These are phyloP conservation scores for Fusarium pseudoanthophilum DNA, from an alignment of 2,329 filamentous ascomycete genomes.

Conservation along the genomic window DNA sequence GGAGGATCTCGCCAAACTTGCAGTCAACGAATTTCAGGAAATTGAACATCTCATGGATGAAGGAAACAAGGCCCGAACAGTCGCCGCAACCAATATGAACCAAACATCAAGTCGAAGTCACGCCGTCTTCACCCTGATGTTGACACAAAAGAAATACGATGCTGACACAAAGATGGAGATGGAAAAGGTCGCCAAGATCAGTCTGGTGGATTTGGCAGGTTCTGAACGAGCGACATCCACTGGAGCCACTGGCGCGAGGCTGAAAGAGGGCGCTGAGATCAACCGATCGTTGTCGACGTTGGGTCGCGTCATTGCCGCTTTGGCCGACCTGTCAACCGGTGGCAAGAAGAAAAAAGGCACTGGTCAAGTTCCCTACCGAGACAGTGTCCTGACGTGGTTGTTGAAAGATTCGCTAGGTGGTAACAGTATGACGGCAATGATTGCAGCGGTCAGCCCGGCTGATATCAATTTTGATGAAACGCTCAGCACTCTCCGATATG, in stretches of 20 bases:
- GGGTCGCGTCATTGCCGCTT: slow-evolving; percentile 94
- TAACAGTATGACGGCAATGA: slow-evolving; percentile 99
- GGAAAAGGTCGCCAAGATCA: slow-evolving; percentile 98
- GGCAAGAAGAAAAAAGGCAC: slow-evolving; percentile 80
- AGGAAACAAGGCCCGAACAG: slow-evolving; percentile 97
- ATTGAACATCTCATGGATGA: slow-evolving; percentile 99
- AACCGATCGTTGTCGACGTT: slow-evolving; percentile 96
- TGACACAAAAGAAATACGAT: slow-evolving; percentile 94
- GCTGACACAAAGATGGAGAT: slow-evolving; percentile 94
- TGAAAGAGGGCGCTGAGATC: slow-evolving; percentile 99
- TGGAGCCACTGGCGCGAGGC: slow-evolving; percentile 90
- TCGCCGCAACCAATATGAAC: slow-evolving; percentile 99
- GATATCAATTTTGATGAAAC: slow-evolving; percentile 99
- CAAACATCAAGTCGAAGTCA: slow-evolving; percentile 98
- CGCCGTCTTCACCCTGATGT: slow-evolving; percentile 94
- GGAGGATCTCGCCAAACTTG: slow-evolving; percentile 94
- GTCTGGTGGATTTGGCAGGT: slow-evolving; percentile 95
- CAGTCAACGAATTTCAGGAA: slow-evolving; percentile 91
- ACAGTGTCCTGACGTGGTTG: slow-evolving; percentile 95
- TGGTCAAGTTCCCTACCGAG: slow-evolving; percentile 90
- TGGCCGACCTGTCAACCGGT: slow-evolving; percentile 88
- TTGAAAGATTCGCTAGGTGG: slow-evolving; percentile 96
- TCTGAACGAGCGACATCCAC: slow-evolving; percentile 98
- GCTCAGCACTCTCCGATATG: slow-evolving; percentile 92
- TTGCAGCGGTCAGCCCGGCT: slow-evolving; percentile 96